These are phyloP conservation scores for Chlorella sp. DNA, from an alignment of 139 green algal genomes.

Conservation along the genomic window DNA sequence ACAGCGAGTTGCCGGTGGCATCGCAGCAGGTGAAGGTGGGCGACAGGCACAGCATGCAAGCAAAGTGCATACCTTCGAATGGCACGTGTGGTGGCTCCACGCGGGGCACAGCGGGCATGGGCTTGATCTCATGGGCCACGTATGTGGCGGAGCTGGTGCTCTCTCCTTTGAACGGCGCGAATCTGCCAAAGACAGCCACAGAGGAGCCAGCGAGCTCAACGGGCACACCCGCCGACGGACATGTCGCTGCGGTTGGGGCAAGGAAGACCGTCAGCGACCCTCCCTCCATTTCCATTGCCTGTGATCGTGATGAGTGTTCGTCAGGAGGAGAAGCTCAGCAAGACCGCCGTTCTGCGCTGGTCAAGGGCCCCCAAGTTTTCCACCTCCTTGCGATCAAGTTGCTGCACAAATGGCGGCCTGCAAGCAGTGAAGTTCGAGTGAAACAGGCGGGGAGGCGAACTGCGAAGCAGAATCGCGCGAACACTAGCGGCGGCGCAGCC, in stretches of 20 bases:
- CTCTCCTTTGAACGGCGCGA: too few relatives aligned
- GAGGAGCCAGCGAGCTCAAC: not conserved
- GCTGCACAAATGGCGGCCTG: too few relatives aligned
- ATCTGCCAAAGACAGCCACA: not conserved
- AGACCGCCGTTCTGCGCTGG: too few relatives aligned
- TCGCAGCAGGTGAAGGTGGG: not conserved
- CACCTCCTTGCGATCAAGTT: too few relatives aligned
- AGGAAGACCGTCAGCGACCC: not conserved
- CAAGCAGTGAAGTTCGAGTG: too few relatives aligned
- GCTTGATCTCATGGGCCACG: not conserved
- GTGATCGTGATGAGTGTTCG: not conserved
- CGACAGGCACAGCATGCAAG: not conserved
- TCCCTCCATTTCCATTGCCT: not conserved
- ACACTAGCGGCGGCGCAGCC: too few relatives aligned
- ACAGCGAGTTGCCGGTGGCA: not conserved
- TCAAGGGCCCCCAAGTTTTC: too few relatives aligned
- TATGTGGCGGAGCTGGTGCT: not conserved
- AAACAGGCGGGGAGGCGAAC: too few relatives aligned
- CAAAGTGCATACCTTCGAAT: not conserved
- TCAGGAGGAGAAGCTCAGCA: not conserved
- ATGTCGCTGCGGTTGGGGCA: not conserved
- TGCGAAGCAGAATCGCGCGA: too few relatives aligned
- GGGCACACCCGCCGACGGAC: not conserved
- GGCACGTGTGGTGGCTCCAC: not conserved
- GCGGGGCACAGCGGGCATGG: not conserved